Percentiles rank a stretch among this genome's conserved stretches.
These are phyloP conservation scores for Limonomyces culmigenus DNA, from an alignment of 1,284 basidiomycete genomes.

Conservation along the genomic window DNA sequence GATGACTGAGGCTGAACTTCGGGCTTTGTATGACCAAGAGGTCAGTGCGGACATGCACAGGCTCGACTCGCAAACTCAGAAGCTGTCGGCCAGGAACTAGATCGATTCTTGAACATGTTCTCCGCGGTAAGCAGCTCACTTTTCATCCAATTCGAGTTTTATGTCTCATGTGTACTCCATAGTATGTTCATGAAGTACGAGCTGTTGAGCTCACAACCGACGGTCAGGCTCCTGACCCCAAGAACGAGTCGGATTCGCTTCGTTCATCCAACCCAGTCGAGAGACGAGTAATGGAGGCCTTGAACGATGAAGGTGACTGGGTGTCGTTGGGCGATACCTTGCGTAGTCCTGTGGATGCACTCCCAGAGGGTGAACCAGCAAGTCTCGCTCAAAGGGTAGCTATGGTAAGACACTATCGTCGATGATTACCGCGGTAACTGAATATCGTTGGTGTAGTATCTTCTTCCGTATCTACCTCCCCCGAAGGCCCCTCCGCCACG, in stretches of 20 bases:
- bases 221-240: conserved; percentile 10
- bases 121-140: background rate
- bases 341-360: background rate
- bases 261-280: background rate
- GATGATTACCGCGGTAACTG: background rate
- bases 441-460: background rate
- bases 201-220: background rate
- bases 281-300: background rate
- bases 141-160: background rate
- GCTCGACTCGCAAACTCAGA: no score
- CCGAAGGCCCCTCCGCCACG: conserved; percentile 18
- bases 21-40: background rate
- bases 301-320: background rate
- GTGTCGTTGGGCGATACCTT: no score
- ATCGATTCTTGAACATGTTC: background rate
- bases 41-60: no score
- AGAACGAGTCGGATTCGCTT: background rate
- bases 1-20: background rate
- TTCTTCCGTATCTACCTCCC: conserved; percentile 20
- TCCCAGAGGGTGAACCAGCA: background rate
- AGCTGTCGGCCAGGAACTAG: no score
- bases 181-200: background rate
- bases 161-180: background rate
- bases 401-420: background rate
- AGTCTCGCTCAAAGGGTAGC: background rate